Percentiles rank a stretch among this genome's conserved stretches.
Conservation (phyloP, 257 asterid genomes). For the Handroanthus guayacan region DNA sequence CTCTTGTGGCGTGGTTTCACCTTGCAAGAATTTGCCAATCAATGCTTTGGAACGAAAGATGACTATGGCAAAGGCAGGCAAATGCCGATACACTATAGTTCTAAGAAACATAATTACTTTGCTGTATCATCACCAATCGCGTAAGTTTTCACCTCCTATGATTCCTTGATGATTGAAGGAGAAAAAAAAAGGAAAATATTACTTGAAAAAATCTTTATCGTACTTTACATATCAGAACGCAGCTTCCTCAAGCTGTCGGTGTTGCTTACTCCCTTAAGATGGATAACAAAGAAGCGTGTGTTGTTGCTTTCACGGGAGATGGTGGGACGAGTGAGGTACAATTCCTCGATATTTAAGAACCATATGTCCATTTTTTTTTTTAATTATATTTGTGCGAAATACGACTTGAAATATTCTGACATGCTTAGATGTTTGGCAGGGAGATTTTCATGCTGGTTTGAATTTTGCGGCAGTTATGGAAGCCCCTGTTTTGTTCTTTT, state of each 20-base stretch:
- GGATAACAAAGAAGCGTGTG: conserved; percentile 89
- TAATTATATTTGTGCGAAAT: background rate
- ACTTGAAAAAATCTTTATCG: background rate
- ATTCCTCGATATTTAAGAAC: background rate
- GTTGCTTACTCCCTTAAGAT: conserved; percentile 91
- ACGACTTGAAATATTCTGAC: conserved; percentile 7
- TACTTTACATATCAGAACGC: conserved; percentile 61
- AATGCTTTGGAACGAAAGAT: conserved; percentile 72
- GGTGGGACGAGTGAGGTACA: conserved; percentile 92
- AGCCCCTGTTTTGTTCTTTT: conserved; percentile 76
- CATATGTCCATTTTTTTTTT: background rate
- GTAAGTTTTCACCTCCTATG: conserved; percentile 47
- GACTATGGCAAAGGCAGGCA: conserved; percentile 95
- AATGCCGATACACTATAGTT: conserved; percentile 93
- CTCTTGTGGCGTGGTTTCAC: conserved; percentile 91
- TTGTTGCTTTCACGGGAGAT: conserved; percentile 74
- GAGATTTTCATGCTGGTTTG: conserved; percentile 92
- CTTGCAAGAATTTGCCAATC: conserved; percentile 80
- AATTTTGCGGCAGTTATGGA: conserved; percentile 92
- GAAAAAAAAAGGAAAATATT: no score
- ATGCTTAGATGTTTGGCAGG: conserved; percentile 53
- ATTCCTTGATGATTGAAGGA: background rate
- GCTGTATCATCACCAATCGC: conserved; percentile 89
- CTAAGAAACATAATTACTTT: conserved; percentile 68
- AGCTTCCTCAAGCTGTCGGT: conserved; percentile 97